These are phyloP conservation scores for Beauveria brongniartii DNA, from an alignment of 2,329 filamentous ascomycete genomes.

Conservation along the genomic window DNA sequence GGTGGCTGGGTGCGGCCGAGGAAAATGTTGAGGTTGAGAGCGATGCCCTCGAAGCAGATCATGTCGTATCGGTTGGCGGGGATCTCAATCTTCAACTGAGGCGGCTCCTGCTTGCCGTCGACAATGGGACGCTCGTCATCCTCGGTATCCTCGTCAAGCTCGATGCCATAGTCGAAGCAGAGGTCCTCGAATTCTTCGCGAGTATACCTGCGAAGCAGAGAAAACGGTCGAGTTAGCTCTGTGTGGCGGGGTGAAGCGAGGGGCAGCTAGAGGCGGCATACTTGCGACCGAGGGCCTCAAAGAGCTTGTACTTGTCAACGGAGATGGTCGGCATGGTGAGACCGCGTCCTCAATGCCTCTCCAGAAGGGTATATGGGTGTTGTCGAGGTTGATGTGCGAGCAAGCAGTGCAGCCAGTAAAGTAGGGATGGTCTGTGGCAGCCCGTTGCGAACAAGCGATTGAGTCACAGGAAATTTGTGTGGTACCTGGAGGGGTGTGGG, in stretches of 20 bases:
- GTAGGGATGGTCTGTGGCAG: neutral
- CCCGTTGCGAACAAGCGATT: conserved; percentile 13
- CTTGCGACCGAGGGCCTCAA: conserved; percentile 83
- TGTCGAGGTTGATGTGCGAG: neutral
- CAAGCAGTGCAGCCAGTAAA: neutral
- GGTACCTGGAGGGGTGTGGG: conserved; percentile 2
- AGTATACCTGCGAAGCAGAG: conserved; percentile 54
- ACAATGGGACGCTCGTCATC: conserved; percentile 64
- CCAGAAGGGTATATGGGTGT: neutral
- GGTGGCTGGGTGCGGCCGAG: conserved; percentile 66
- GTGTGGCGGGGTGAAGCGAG: conserved; percentile 14
- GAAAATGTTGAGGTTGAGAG: conserved; percentile 94
- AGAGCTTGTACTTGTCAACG: conserved; percentile 94
- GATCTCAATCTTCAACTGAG: conserved; percentile 96
- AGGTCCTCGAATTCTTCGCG: conserved; percentile 93
- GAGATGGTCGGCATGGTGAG: conserved; percentile 84
- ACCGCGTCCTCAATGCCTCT: conserved; percentile 19
- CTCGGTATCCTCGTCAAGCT: conserved; percentile 92
- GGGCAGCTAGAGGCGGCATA: conserved; percentile 31
- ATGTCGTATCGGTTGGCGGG: conserved; percentile 92
- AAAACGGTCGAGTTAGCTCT: conserved; percentile 13
- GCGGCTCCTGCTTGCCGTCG: conserved; percentile 73
- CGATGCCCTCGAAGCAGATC: conserved; percentile 95
- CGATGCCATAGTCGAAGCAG: conserved; percentile 97
- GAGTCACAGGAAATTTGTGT: conserved; percentile 36